Conservation (phyloP, 768 basidiomycete genomes). For the Pisolithus marmoratus region DNA sequence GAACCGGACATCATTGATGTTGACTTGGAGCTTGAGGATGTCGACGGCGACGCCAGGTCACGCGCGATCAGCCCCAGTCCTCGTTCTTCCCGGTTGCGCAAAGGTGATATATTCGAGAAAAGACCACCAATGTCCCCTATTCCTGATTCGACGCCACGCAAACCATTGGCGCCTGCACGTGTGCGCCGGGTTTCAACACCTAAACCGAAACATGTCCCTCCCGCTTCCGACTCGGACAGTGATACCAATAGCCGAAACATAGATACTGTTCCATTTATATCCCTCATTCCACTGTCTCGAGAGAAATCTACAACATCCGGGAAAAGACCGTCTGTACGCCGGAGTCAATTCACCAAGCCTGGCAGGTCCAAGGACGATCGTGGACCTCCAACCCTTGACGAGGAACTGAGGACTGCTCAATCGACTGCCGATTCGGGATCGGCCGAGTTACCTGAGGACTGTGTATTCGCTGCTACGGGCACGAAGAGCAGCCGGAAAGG, state of each 20-base stretch:
- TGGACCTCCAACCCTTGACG: slow-evolving; percentile 56
- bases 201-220: slow-evolving; percentile 15
- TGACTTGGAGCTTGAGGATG: slow-evolving; percentile 26
- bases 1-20: slow-evolving; percentile 31
- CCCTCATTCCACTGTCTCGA: slow-evolving; percentile 18
- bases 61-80: slow-evolving; percentile 8
- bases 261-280: slow-evolving; percentile 15
- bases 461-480: slow-evolving; percentile 48
- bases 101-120: slow-evolving; percentile 44
- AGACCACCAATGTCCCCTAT: slow-evolving; percentile 64
- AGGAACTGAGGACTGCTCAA: slow-evolving; percentile 53
- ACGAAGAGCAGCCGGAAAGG: slow-evolving; percentile 47
- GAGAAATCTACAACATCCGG: slow-evolving; percentile 11
- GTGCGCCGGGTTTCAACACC: slow-evolving; percentile 29
- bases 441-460: slow-evolving; percentile 36
- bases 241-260: slow-evolving; percentile 14
- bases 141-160: slow-evolving; percentile 45
- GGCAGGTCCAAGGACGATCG: slow-evolving; percentile 14
- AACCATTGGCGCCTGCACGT: slow-evolving; percentile 55
- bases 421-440: slow-evolving; percentile 31
- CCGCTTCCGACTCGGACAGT: slow-evolving; percentile 13
- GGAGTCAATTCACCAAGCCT: neutral
- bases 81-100: slow-evolving; percentile 10
- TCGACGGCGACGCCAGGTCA: neutral
- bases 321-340: slow-evolving; percentile 10